phyloP scores from a whole-genome alignment of 176 grass and related monocot genomes.

The Musa acuminata region DNA sequence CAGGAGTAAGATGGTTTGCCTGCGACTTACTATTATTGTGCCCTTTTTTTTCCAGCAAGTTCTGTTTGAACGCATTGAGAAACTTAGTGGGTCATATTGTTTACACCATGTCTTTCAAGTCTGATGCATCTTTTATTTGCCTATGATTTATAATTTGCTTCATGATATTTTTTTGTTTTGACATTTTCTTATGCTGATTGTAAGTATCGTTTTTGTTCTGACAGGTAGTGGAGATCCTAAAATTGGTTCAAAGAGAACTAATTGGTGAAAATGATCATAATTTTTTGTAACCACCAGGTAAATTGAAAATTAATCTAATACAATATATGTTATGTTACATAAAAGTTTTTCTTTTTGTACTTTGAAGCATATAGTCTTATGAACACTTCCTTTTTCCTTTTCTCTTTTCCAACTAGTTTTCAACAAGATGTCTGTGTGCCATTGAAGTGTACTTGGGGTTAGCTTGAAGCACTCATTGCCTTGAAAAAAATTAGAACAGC shows the following conservation, averaged over 20 bases:
- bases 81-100: background rate
- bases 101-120: background rate
- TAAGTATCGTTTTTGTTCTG: background rate
- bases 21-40: background rate
- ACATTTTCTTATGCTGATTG: background rate
- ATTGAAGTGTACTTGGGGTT: background rate
- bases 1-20: conserved; percentile 44
- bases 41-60: background rate
- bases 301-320: background rate
- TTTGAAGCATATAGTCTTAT: background rate
- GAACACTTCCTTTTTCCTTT: background rate
- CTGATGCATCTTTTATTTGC: background rate
- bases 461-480: background rate
- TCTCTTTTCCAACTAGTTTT: background rate
- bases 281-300: background rate
- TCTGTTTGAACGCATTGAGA: background rate
- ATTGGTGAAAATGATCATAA: conserved; percentile 10
- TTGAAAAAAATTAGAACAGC: background rate
- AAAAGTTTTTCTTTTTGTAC: background rate
- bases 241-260: conserved; percentile 16
- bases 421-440: background rate
- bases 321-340: background rate
- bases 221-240: conserved; percentile 18
- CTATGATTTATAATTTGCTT: background rate
- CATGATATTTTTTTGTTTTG: background rate